phyloP scores from a whole-genome alignment of 371 early-diverging fungal species.

The Mortierella sp. region DNA sequence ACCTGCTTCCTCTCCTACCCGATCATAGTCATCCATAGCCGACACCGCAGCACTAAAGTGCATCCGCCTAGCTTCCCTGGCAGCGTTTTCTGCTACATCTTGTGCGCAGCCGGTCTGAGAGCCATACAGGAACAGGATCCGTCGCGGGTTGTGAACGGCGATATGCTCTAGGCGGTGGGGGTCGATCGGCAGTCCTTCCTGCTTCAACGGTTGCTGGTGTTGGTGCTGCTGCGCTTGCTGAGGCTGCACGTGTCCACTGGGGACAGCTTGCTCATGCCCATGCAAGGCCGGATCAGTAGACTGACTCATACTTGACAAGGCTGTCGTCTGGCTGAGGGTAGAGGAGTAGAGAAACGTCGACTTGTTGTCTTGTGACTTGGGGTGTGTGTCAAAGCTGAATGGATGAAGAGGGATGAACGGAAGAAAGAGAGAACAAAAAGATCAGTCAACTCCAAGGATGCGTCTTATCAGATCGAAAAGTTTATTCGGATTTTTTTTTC shows the following conservation, averaged over 20 bases:
- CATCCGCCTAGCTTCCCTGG: constrained; percentile 80
- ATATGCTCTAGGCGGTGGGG: constrained; percentile 37
- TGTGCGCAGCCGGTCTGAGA: constrained; percentile 89
- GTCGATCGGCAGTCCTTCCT: constrained; percentile 15
- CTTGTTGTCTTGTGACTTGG: too few relatives aligned
- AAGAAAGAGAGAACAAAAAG: background rate
- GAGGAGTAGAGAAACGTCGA: background rate
- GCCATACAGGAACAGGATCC: constrained; percentile 82
- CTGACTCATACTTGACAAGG: background rate
- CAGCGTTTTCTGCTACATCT: constrained; percentile 83
- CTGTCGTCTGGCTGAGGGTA: background rate
- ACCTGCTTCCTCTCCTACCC: constrained; percentile 48
- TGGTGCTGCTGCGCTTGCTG: constrained; percentile 6
- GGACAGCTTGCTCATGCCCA: background rate
- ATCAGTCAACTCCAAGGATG: too few relatives aligned
- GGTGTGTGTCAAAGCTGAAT: too few relatives aligned
- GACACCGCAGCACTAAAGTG: constrained; percentile 71
- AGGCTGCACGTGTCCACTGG: background rate
- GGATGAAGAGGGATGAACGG: too few relatives aligned
- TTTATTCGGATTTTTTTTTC: too few relatives aligned
- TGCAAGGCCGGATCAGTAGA: background rate
- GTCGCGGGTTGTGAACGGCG: constrained; percentile 43
- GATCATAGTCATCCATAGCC: constrained; percentile 86
- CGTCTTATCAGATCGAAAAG: too few relatives aligned
- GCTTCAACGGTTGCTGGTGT: constrained; percentile 1